Evolutionary conservation across 2,329 filamentous ascomycete genomes (phyloP).

Genomic region (Talaromyces albobiverticillius): DNA sequence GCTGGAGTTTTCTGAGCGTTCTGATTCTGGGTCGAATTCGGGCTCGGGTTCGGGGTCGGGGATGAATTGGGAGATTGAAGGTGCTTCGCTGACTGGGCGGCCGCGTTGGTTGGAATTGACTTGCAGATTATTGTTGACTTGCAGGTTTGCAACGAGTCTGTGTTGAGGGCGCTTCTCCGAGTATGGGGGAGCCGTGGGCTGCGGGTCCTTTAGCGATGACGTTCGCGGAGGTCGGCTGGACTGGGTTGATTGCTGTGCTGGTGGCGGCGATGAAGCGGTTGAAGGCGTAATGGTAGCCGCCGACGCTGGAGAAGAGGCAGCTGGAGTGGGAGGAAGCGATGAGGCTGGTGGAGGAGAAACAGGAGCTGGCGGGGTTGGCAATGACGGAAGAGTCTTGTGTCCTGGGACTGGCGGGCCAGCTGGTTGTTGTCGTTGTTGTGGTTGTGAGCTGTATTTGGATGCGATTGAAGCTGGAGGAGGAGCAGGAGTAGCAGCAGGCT

Average conservation of each 20-base stretch:
- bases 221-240: not conserved
- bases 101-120: not conserved
- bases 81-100: constrained; percentile 20
- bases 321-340: not conserved
- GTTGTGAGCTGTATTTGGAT: not conserved
- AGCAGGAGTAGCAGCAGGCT: not conserved
- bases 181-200: not conserved
- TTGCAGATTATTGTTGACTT: constrained; percentile 3
- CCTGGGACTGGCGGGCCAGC: not conserved
- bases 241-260: not conserved
- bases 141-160: not conserved
- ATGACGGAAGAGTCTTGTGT: constrained; percentile 2
- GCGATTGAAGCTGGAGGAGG: not conserved
- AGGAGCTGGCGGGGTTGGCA: not conserved
- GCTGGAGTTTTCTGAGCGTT: constrained; percentile 3
- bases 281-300: not conserved
- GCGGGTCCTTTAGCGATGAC: constrained; percentile 1
- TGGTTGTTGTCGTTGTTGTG: too few relatives aligned
- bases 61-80: constrained; percentile 29
- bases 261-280: not conserved
- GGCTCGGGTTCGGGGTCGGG: constrained; percentile 29
- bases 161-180: not conserved
- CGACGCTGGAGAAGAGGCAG: not conserved
- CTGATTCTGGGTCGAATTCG: constrained; percentile 16
- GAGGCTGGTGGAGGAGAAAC: not conserved